Evolutionary conservation across 768 basidiomycete species (phyloP).

Genomic region (Pilatotrama ljubarskyi): DNA sequence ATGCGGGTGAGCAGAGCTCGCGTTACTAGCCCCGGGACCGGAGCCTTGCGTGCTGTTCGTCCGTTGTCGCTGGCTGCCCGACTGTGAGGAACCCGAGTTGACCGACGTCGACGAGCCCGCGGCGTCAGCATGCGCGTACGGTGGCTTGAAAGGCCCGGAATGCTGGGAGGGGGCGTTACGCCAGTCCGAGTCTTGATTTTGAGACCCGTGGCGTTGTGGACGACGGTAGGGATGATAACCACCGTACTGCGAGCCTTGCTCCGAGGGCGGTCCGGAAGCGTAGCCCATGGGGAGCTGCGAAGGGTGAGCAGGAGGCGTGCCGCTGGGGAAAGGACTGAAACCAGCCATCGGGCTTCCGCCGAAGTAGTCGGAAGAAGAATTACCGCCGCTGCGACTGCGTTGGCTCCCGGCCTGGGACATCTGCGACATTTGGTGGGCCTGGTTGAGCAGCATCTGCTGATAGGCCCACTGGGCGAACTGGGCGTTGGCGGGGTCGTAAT

Average conservation of each 20-base stretch:
- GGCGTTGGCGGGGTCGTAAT: slow-evolving; percentile 77
- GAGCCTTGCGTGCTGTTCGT: slow-evolving; percentile 73
- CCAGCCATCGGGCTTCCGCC: slow-evolving; percentile 50
- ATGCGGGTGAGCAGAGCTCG: slow-evolving; percentile 27
- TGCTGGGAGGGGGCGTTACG: slow-evolving; percentile 35
- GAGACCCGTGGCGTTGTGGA: slow-evolving; percentile 44
- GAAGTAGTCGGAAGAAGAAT: slow-evolving; percentile 54
- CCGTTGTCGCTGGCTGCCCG: slow-evolving; percentile 55
- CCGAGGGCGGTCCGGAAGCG: slow-evolving; percentile 30
- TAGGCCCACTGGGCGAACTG: slow-evolving; percentile 87
- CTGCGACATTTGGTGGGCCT: slow-evolving; percentile 47
- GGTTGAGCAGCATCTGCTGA: slow-evolving; percentile 86
- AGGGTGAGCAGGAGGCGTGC: slow-evolving; percentile 65
- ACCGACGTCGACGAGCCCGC: slow-evolving; percentile 79
- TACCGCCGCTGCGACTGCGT: slow-evolving; percentile 39
- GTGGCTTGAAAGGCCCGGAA: slow-evolving; percentile 59
- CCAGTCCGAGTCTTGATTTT: slow-evolving; percentile 46
- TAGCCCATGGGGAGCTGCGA: slow-evolving; percentile 46
- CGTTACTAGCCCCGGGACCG: slow-evolving; percentile 36
- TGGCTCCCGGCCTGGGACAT: slow-evolving; percentile 34
- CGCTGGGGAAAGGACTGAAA: slow-evolving; percentile 69
- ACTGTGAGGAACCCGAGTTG: slow-evolving; percentile 55
- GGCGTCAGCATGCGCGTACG: slow-evolving; percentile 78
- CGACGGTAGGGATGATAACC: slow-evolving; percentile 86
- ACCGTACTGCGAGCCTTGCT: slow-evolving; percentile 42